Percentiles rank a stretch among this genome's conserved stretches.
Conservation (phyloP, 192 early-diverging fungal genomes). For the Powellomyces hirtus region DNA sequence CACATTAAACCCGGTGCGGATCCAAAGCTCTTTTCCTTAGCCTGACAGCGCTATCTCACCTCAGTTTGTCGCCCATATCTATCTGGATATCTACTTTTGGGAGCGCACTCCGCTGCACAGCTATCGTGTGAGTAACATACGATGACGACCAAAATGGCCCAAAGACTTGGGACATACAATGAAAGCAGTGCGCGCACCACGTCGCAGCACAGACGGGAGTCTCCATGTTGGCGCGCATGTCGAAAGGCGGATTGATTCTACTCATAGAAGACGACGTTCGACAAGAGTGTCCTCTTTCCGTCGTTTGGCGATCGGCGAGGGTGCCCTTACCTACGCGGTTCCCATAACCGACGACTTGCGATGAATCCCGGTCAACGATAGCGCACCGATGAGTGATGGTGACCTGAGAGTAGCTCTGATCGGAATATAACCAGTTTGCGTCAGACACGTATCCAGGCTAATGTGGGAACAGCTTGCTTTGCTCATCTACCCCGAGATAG, state of each 20-base stretch:
- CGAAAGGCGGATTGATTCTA: neutral
- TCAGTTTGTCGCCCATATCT: too few relatives aligned
- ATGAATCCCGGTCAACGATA: too few relatives aligned
- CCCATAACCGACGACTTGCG: neutral
- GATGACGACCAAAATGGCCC: neutral
- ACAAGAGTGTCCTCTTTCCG: neutral
- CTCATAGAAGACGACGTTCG: neutral
- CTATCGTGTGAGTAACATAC: neutral
- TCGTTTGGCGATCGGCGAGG: neutral
- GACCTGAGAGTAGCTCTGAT: neutral
- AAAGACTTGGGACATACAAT: neutral
- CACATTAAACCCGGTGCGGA: neutral
- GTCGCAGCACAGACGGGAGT: neutral
- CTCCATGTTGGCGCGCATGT: neutral
- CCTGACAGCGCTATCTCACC: too few relatives aligned
- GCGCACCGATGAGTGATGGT: neutral
- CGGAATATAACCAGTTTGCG: neutral
- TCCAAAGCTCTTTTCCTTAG: too few relatives aligned
- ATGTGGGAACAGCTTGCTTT: neutral
- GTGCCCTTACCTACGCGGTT: neutral
- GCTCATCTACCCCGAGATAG: neutral
- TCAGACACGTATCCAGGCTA: neutral
- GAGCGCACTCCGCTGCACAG: too few relatives aligned
- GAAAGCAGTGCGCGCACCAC: neutral
- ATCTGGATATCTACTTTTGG: too few relatives aligned